A percentile compares a stretch with the other conserved stretches of the same genome.
These are phyloP conservation scores for Lactarius trivialis DNA, from an alignment of 768 basidiomycete genomes.

Conservation along the genomic window DNA sequence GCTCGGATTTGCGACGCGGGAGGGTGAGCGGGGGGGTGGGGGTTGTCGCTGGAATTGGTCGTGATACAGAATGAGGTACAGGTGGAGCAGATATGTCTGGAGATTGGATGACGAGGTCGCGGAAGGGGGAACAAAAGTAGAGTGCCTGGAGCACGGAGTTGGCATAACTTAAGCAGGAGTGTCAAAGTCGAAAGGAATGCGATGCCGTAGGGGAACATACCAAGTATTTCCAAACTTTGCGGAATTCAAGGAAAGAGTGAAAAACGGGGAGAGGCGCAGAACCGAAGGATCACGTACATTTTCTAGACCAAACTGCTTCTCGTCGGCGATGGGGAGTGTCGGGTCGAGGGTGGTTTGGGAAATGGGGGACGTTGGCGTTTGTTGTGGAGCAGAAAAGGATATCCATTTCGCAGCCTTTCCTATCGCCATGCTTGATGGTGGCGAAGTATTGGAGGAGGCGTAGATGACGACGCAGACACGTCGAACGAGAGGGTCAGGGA, in stretches of 20 bases:
- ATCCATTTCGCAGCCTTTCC: constrained; percentile 24
- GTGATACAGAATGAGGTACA: constrained; percentile 29
- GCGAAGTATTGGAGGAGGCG: neutral
- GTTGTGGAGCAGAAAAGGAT: constrained; percentile 16
- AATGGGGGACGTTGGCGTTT: constrained; percentile 9
- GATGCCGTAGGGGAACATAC: constrained; percentile 34
- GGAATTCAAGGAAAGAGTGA: neutral
- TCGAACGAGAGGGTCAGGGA: constrained; percentile 1
- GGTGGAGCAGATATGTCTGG: constrained; percentile 44
- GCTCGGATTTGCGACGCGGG: constrained; percentile 53
- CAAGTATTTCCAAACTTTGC: constrained; percentile 93
- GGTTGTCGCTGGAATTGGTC: constrained; percentile 27
- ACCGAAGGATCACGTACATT: constrained; percentile 59
- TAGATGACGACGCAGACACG: neutral
- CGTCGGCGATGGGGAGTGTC: constrained; percentile 51
- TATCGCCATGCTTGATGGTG: constrained; percentile 17
- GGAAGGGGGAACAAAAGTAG: constrained; percentile 92
- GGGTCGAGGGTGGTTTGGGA: constrained; percentile 12
- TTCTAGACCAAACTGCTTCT: constrained; percentile 92
- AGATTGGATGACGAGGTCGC: constrained; percentile 78
- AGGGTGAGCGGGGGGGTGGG: too few relatives aligned
- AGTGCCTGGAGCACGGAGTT: constrained; percentile 98
- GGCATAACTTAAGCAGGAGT: constrained; percentile 63
- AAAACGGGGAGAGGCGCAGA: constrained; percentile 9
- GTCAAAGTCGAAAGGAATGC: neutral